Conservation (phyloP, 192 early-diverging fungal genomes). For the Coemansia sp. region DNA sequence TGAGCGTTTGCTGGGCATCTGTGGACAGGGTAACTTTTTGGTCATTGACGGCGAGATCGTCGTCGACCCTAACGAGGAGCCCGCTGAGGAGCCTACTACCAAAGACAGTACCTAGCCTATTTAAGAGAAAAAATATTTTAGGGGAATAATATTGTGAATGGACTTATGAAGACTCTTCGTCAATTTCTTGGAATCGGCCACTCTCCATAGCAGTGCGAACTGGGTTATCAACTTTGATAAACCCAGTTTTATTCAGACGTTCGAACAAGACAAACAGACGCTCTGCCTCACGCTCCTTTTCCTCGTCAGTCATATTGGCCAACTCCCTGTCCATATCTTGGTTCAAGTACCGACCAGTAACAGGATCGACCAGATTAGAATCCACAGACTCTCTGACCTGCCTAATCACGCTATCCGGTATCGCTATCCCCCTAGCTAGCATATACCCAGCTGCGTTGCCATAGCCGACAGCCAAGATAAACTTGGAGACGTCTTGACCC, state of each 20-base stretch:
- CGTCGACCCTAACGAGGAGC: slow-evolving; percentile 47
- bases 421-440: slow-evolving; percentile 69
- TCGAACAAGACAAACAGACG: slow-evolving; percentile 93
- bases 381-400: slow-evolving; percentile 16
- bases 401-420: slow-evolving; percentile 43
- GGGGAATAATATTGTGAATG: neutral
- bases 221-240: slow-evolving; percentile 82
- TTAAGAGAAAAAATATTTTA: no score
- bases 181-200: slow-evolving; percentile 44
- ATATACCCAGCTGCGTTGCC: slow-evolving; percentile 94
- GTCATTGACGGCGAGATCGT: slow-evolving; percentile 50
- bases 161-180: slow-evolving; percentile 3
- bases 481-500: slow-evolving; percentile 47
- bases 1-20: slow-evolving; percentile 74
- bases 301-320: slow-evolving; percentile 92
- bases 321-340: slow-evolving; percentile 59
- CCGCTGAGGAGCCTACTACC: neutral
- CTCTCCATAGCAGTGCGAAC: slow-evolving; percentile 62
- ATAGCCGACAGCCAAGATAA: slow-evolving; percentile 74
- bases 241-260: slow-evolving; percentile 85
- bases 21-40: slow-evolving; percentile 74
- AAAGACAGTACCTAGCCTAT: no score
- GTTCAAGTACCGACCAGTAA: slow-evolving; percentile 77
- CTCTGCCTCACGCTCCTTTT: slow-evolving; percentile 95
- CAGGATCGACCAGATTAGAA: slow-evolving; percentile 70